These are phyloP conservation scores for Bullera alba DNA, from an alignment of 768 basidiomycete genomes.

Conservation along the genomic window DNA sequence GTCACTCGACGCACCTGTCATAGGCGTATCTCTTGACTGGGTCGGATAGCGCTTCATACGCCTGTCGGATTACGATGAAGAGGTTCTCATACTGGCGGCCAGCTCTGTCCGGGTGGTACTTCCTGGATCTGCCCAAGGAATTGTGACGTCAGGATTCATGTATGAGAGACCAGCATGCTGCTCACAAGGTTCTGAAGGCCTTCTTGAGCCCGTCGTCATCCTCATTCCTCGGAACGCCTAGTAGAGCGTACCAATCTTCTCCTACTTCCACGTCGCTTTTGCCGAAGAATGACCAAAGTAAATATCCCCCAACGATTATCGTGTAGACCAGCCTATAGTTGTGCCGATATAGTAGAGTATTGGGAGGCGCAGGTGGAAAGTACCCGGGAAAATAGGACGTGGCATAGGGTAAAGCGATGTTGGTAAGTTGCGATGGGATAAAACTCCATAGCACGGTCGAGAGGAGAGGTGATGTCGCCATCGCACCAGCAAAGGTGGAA, in stretches of 20 bases:
- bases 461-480: too few species aligned
- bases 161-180: neutral
- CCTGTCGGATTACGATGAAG: conserved; percentile 32
- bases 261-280: neutral
- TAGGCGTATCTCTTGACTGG: conserved; percentile 36
- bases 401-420: conserved; percentile 19
- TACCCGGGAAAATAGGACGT: conserved; percentile 17
- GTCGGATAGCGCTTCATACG: conserved; percentile 31
- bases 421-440: conserved; percentile 20
- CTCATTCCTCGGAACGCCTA: conserved; percentile 19
- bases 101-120: conserved; percentile 34
- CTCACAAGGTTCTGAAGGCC: conserved; percentile 34
- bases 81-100: conserved; percentile 11
- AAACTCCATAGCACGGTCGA: conserved; percentile 28
- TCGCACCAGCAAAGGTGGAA: too few species aligned
- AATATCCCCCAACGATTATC: conserved; percentile 11
- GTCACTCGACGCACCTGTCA: conserved; percentile 21
- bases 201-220: conserved; percentile 30
- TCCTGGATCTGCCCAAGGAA: conserved; percentile 20
- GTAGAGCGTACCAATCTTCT: conserved; percentile 32
- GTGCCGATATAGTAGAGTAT: conserved; percentile 12
- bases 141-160: neutral
- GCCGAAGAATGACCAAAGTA: conserved; percentile 19
- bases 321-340: conserved; percentile 26
- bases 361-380: conserved; percentile 20